Evolutionary conservation across 345 rosid species (phyloP).

Genomic region (Eucalyptus polybractea): DNA sequence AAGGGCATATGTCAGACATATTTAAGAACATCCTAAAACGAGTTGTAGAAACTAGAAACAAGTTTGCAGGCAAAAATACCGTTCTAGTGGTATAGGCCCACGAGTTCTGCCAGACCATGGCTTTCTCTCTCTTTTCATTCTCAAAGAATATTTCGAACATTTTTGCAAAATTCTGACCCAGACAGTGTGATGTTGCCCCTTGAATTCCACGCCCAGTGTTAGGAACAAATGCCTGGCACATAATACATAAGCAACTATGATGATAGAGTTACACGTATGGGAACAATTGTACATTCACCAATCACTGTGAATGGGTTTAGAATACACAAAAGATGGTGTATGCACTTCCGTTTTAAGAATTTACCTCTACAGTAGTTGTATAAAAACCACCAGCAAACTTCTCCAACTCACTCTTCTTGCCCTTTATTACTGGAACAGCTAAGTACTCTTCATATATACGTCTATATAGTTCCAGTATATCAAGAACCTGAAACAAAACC

Average conservation of each 20-base stretch:
- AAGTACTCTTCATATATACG: conserved; percentile 85
- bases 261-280: not conserved
- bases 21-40: not conserved
- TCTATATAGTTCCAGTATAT: conserved; percentile 76
- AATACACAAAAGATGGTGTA: not conserved
- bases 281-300: not conserved
- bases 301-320: not conserved
- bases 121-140: conserved; percentile 86
- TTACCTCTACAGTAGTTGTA: conserved; percentile 95
- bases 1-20: not conserved
- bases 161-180: conserved; percentile 95
- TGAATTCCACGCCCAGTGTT: conserved; percentile 97
- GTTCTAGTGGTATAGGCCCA: conserved; percentile 96
- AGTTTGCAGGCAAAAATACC: conserved; percentile 11
- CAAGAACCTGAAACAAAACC: conserved; percentile 30
- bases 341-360: not conserved
- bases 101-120: conserved; percentile 97
- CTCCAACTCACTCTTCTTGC: conserved; percentile 93
- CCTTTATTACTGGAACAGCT: conserved; percentile 87
- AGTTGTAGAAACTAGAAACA: not conserved
- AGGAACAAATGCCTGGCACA: conserved; percentile 84
- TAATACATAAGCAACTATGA: not conserved
- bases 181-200: conserved; percentile 96
- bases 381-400: conserved; percentile 98
- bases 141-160: conserved; percentile 94